A percentile compares a stretch with the other conserved stretches of the same genome.
These are phyloP conservation scores for California macrophylla DNA, from an alignment of 441 rosid genomes.

Conservation along the genomic window DNA sequence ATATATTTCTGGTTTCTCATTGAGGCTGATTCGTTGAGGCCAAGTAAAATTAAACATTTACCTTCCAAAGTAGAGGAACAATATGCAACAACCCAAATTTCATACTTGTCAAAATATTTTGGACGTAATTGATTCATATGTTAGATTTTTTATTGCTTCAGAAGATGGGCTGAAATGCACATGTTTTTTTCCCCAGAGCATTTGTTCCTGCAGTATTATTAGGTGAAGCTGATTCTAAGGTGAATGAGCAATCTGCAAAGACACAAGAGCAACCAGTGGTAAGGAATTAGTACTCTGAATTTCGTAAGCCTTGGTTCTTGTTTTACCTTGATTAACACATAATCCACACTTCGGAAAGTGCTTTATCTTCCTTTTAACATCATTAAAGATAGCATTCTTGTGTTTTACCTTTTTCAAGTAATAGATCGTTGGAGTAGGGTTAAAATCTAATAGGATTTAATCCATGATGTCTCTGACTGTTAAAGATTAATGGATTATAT, in stretches of 20 bases:
- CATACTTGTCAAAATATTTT: not conserved
- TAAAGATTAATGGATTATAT: not conserved
- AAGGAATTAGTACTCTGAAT: conserved; percentile 32
- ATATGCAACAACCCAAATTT: not conserved
- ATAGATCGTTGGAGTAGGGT: not conserved
- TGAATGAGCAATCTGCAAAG: conserved; percentile 63
- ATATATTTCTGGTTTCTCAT: not conserved
- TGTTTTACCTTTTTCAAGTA: not conserved
- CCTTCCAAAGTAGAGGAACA: not conserved
- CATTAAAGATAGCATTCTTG: not conserved
- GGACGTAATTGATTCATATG: not conserved
- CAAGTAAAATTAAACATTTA: not conserved
- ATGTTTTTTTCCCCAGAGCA: conserved; percentile 51
- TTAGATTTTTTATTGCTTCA: not conserved
- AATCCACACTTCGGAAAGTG: not conserved
- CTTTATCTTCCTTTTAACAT: not conserved
- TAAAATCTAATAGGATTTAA: not conserved
- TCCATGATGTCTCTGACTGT: not conserved
- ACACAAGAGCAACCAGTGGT: conserved; percentile 63
- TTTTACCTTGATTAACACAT: not conserved
- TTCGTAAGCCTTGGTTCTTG: not conserved
- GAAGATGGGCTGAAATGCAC: conserved; percentile 3
- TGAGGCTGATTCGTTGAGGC: not conserved
- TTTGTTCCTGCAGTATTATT: conserved; percentile 96
- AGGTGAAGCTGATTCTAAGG: conserved; percentile 86